Conservation (phyloP, 768 basidiomycete species). For the Russula earlei region DNA sequence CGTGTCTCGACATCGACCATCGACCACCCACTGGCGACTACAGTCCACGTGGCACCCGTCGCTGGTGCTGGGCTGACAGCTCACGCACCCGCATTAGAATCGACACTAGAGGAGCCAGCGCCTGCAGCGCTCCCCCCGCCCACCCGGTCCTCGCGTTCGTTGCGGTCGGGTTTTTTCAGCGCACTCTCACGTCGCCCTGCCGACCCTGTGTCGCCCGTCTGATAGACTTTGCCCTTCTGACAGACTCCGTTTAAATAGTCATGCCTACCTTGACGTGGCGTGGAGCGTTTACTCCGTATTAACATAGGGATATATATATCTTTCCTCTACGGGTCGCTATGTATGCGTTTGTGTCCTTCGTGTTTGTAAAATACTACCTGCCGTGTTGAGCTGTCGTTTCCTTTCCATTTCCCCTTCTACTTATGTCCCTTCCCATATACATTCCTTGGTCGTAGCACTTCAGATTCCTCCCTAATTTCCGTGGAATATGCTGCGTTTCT, state of each 20-base stretch:
- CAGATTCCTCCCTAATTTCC: background rate
- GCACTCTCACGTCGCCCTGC: slow-evolving; percentile 5
- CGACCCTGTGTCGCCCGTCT: slow-evolving; percentile 7
- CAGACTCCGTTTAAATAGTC: background rate
- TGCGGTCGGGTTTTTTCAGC: slow-evolving; percentile 11
- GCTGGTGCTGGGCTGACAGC: background rate
- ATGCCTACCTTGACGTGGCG: background rate
- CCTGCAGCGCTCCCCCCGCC: background rate
- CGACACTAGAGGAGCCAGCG: slow-evolving; percentile 3
- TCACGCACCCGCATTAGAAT: background rate
- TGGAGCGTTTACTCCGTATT: too few relatives aligned
- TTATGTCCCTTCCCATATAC: background rate
- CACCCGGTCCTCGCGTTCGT: slow-evolving; percentile 3
- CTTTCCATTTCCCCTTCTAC: too few relatives aligned
- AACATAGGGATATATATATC: too few relatives aligned
- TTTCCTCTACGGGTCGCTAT: background rate
- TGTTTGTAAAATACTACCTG: slow-evolving; percentile 1
- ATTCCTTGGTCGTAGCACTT: background rate
- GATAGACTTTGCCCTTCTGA: background rate
- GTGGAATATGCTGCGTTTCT: background rate
- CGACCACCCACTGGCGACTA: slow-evolving; percentile 1
- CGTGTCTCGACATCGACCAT: slow-evolving; percentile 20
- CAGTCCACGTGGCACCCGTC: background rate
- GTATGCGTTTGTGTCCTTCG: background rate
- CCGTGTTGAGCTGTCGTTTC: too few relatives aligned